phyloP scores from a whole-genome alignment of 441 rosid species.

The Erysimum cheiri region DNA sequence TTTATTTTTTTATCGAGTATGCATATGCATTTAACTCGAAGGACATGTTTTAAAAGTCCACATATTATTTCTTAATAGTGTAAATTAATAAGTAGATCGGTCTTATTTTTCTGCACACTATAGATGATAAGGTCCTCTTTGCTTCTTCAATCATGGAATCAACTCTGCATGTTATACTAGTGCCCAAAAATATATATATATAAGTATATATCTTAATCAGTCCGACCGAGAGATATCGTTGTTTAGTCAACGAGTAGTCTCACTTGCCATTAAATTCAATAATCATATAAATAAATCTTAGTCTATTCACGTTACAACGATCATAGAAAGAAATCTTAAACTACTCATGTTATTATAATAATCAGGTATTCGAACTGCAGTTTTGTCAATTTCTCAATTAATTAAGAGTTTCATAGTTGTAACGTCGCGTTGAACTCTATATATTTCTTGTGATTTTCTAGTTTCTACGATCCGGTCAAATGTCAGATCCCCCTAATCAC shows the following conservation, averaged over 20 bases:
- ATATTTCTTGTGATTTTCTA: not conserved
- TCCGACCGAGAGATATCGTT: constrained; percentile 9
- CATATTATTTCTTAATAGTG: too few species aligned
- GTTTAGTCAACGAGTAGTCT: constrained; percentile 9
- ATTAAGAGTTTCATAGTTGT: not conserved
- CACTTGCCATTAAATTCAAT: constrained; percentile 26
- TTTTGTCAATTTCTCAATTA: constrained; percentile 28
- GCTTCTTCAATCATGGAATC: too few species aligned
- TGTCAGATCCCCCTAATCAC: constrained; percentile 6
- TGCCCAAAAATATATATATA: too few species aligned
- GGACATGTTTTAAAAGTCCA: too few species aligned
- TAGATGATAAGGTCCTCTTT: too few species aligned
- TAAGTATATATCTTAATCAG: not conserved
- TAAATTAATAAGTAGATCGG: too few species aligned
- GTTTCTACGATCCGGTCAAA: constrained; percentile 31
- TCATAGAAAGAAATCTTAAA: not conserved
- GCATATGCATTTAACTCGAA: too few species aligned
- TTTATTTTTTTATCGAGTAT: too few species aligned
- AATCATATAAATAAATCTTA: not conserved
- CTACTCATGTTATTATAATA: not conserved
- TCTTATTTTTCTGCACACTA: too few species aligned
- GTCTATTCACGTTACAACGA: constrained; percentile 2
- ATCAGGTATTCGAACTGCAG: not conserved
- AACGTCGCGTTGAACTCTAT: constrained; percentile 27
- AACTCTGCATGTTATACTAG: too few species aligned